Base-by-base conservation (phyloP, 106 monocot species). In the Dendrobium chrysotoxum region DNA sequence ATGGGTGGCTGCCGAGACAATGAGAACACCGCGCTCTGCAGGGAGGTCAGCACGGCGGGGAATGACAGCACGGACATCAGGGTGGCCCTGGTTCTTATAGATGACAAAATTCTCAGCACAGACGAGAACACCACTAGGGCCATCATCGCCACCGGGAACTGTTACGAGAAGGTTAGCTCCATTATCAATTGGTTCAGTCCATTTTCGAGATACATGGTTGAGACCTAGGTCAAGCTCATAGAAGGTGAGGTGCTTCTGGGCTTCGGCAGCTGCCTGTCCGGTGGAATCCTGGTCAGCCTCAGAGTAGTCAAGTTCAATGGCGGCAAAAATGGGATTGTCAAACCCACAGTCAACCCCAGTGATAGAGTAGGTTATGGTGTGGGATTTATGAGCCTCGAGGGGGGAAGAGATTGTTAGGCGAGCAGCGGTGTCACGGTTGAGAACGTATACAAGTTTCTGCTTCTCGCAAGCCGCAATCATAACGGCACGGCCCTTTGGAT, bases 391-490 rank as follows among this genome's bases (percentile, higher is more conserved):
- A 0, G 98, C 98, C 80, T 99, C 98, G 0, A 99, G 87, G 9
- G 98, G 98, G 13, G 95, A 95, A 28, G 98, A 99, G 55, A 99
- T 99, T 40, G 98, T 99, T 61, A 99, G 86, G 39, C 95, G 81
- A 21, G 98, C 98, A 7, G 88, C 88, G 1, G 98, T 84, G 68
- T 99, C 98, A 7, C 98, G 85, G 70, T 99, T 99, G 79, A 99
- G 91, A 42, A 99, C 98, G 73, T 99, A 99, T 31, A 99, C 98
- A 25, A 99, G 90, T 85, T 99, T 99, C 86, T 99, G 98, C 86
- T 99, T 99, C 87, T 99, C 98, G 80, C 89, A 87, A 53, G 98
- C 98, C 4, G 88, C 98, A n/a, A 95, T 87, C 95, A 95, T 95
- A 30, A 93, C 92, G 17, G 98, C 95, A 12, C 98, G 89, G 20